Evolutionary conservation across 108 stramenopile genomes (phyloP), one percentile per base, ranked within the genome.

Genomic region (Nannochloropsis granulata): DNA sequence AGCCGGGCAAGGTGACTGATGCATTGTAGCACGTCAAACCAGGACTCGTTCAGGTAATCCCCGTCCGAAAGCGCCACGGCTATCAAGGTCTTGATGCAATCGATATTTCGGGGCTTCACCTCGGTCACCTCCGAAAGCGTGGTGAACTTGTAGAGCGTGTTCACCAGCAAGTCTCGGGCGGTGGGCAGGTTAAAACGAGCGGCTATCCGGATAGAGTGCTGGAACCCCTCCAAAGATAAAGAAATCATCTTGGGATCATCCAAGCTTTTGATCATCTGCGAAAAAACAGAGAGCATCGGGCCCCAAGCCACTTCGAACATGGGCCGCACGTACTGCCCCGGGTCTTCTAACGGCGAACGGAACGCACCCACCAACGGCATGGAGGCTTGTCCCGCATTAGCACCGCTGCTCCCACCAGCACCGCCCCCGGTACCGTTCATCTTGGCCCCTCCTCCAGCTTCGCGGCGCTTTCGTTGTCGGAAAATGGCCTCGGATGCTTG

Each of bases 281-380:
- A 95, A 83, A 99, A 97, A 12, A 93, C 96, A 10, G 95, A 96
- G 34, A 97, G 88, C 81, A 95, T 93, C 43, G 98, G 96, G 19
- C 95, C 96, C 98, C 98, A 99, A 12, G 95, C 94, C 24, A 98
- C 96, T 46, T 97, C 96, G 85, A 97, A 96, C 98, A 99, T 97
- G 26, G 98, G 95, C 45, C 91, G 88, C 42, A 97, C 95, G 88
- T 93, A 95, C 84, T 96, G 95, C 84, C 94, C 94, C 79, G 86
- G 45, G 26, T 71, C 56, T 71, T 71, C 56, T 71, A 71, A 71
- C n/a, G 43, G n/a, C n/a, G 43, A 24, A 21, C 25, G 43, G 56
- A 2, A 71, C 21, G 56, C 56, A n/a, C 56, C n/a, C 56, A 71
- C 56, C n/a, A n/a, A 2, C 21, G 56, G n/a, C n/a, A 16, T n/a